Evolutionary conservation across 345 rosid genomes (phyloP).

Genomic region (Clarkia xantiana): DNA sequence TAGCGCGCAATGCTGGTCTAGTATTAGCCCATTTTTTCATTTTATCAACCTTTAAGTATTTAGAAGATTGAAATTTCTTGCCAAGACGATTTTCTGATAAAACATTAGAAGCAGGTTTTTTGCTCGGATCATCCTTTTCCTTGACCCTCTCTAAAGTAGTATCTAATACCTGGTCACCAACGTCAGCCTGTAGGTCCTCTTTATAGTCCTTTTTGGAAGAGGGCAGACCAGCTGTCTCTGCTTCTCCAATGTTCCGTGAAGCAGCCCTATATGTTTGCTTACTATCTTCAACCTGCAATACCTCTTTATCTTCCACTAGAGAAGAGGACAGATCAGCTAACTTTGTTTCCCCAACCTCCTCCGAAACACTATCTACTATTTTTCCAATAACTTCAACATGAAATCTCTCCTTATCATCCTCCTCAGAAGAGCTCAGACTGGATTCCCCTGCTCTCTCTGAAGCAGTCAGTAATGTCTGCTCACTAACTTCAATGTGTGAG

Average conservation of each 20-base stretch:
- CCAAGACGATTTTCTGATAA: conserved; percentile 14
- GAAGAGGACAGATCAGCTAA: too few relatives aligned
- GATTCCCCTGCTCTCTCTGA: conserved; percentile 16
- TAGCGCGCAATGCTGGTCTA: conserved; percentile 45
- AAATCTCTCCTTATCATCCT: conserved; percentile 3
- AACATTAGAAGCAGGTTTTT: conserved; percentile 17
- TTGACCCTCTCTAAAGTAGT: conserved; percentile 14
- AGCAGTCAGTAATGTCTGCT: too few relatives aligned
- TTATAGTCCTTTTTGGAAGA: conserved; percentile 1
- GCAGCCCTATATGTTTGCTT: background rate
- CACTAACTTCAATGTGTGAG: conserved; percentile 10
- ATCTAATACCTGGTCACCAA: conserved; percentile 10
- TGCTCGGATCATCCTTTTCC: conserved; percentile 15
- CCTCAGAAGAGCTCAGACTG: conserved; percentile 9
- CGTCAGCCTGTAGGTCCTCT: conserved; percentile 8
- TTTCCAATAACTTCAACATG: background rate
- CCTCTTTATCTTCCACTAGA: conserved; percentile 6
- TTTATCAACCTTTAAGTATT: conserved; percentile 23
- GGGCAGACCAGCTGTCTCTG: conserved; percentile 10
- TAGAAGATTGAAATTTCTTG: conserved; percentile 21
- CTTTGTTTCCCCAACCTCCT: too few relatives aligned
- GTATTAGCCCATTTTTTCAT: conserved; percentile 44
- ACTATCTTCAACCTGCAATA: conserved; percentile 11
- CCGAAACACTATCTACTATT: too few relatives aligned
- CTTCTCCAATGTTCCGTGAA: conserved; percentile 1